Percentiles rank a stretch among this genome's conserved stretches.
These are phyloP conservation scores for Phytopythium ostracodes DNA, from an alignment of 352 stramenopile species.

Conservation along the genomic window DNA sequence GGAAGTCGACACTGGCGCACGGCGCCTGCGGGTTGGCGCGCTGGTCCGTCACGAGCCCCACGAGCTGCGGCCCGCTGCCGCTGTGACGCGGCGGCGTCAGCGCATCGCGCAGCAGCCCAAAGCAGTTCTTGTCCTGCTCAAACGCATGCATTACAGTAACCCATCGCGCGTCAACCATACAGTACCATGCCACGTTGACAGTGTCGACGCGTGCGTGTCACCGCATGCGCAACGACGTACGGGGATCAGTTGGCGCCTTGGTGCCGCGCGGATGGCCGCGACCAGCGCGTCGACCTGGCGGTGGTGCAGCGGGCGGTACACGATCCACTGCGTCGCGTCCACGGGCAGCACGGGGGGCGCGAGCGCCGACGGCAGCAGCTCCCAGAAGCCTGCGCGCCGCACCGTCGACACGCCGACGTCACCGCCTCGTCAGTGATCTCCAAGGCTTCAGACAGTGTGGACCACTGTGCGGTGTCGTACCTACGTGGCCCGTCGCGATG, in stretches of 20 bases:
- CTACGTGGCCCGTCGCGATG: constrained; percentile 41
- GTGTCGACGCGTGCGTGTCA: not conserved
- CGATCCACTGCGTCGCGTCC: constrained; percentile 43
- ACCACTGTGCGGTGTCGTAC: constrained; percentile 9
- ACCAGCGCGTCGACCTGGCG: constrained; percentile 32
- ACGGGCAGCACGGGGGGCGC: constrained; percentile 17
- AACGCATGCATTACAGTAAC: not conserved
- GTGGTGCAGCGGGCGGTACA: constrained; percentile 55
- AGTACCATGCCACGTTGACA: not conserved
- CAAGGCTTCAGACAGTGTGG: not conserved
- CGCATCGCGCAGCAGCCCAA: constrained; percentile 23
- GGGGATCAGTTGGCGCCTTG: constrained; percentile 31
- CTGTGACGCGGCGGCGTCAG: constrained; percentile 13
- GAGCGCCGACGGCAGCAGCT: constrained; percentile 41
- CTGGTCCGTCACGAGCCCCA: constrained; percentile 51
- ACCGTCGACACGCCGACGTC: not conserved
- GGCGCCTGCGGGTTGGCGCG: constrained; percentile 20
- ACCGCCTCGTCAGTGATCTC: not conserved
- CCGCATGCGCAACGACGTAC: constrained; percentile 17
- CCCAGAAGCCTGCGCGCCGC: constrained; percentile 34
- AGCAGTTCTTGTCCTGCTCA: constrained; percentile 53
- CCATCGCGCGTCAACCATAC: not conserved
- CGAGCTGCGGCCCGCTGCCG: constrained; percentile 15
- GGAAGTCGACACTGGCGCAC: constrained; percentile 29
- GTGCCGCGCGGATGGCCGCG: constrained; percentile 23